These are phyloP conservation scores for Liriodendron chinense DNA, from an alignment of 164 flowering plant genomes.

Conservation along the genomic window DNA sequence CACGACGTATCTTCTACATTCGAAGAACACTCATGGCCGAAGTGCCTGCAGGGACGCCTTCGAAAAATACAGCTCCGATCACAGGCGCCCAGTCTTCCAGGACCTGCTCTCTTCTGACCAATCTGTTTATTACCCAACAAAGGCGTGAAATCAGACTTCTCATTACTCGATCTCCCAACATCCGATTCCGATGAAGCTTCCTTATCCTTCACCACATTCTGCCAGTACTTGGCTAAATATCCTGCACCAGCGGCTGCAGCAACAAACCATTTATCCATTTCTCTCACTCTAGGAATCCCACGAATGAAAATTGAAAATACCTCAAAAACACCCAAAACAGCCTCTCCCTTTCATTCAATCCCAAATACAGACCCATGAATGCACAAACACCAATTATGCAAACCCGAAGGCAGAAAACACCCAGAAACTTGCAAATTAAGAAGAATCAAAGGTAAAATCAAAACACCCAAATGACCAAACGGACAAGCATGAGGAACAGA, in stretches of 20 bases:
- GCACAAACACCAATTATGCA: neutral
- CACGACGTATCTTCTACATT: constrained; percentile 10
- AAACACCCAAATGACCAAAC: neutral
- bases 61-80: constrained; percentile 23
- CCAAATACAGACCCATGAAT: neutral
- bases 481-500: neutral
- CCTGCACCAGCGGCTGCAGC: constrained; percentile 76
- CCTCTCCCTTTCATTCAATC: neutral
- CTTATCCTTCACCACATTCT: constrained; percentile 31
- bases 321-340: neutral
- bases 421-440: neutral
- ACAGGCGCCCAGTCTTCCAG: neutral
- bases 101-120: neutral
- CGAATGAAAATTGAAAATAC: neutral
- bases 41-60: constrained; percentile 16
- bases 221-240: constrained; percentile 49
- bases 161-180: constrained; percentile 20
- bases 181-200: constrained; percentile 21
- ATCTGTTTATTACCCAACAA: constrained; percentile 1
- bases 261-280: constrained; percentile 75
- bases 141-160: constrained; percentile 18
- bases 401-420: neutral
- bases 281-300: neutral
- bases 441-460: neutral
- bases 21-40: constrained; percentile 18